Evolutionary conservation across 306 rosid genomes (phyloP), one percentile per base, ranked within the genome.

Genomic region (Hippophae rhamnoides): DNA sequence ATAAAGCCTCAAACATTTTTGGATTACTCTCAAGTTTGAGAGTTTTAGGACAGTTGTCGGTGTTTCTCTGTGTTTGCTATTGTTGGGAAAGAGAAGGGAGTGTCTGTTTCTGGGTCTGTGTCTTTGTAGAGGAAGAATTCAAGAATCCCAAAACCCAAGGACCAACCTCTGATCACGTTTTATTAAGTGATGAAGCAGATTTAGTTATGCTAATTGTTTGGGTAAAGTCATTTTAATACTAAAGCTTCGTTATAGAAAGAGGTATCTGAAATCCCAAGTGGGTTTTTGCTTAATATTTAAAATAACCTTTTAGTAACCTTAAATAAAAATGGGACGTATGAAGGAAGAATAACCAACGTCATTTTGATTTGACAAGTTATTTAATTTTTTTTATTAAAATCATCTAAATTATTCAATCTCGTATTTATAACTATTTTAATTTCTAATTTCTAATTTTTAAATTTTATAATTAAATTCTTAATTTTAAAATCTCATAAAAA

Each of bases 21-120:
- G 31, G 5, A 12, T 13, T 41, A 7, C 47, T 40, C 51, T 23
- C 38, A 31, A 31, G 52, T 6, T 9, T 41, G 7, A 57, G 23
- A 57, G 44, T 56, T 5, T 44, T 6, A 7, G 55, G 77, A 55
- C 55, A 52, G 65, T 66, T 53, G 47, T 63, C 65, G 52, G 51
- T 45, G 65, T 62, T 57, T 8, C 65, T 52, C 61, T 26, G 64
- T 41, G 68, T 56, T 67, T 52, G 72, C 56, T 52, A 65, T 75
- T 61, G 79, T 45, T 60, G 75, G 56, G 65, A 63, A 65, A 61
- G 43, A 75, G 5, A 31, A 31, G 38, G 4, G 38, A 31, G 38
- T 31, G 38, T 31, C 38, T 31, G 38, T 31, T 18, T 31, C 38
- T 31, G 72, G 59, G 78, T 65, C 78, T 61, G 69, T 55, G 69